Conservation (phyloP, 2,329 filamentous ascomycete species). For the Alternaria triticimaculans region DNA sequence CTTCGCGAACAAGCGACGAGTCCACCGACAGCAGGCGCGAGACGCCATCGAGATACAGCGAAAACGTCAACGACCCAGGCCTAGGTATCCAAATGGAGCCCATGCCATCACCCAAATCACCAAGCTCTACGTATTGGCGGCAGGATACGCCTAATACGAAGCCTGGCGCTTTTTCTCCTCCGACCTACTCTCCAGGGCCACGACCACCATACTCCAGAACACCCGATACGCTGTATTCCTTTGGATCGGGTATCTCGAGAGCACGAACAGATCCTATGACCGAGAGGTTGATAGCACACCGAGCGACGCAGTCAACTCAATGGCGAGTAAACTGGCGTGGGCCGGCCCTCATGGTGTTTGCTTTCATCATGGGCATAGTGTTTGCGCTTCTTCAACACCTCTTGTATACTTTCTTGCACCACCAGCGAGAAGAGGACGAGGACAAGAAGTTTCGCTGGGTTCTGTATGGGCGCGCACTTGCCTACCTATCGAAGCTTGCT, state of each 20-base stretch:
- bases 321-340: constrained; percentile 49
- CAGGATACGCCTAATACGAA: constrained; percentile 20
- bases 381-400: constrained; percentile 43
- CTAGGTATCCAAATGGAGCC: constrained; percentile 37
- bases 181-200: constrained; percentile 12
- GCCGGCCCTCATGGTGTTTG: constrained; percentile 32
- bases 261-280: constrained; percentile 39
- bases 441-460: constrained; percentile 42
- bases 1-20: constrained; percentile 25
- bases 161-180: constrained; percentile 26
- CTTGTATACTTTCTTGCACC: constrained; percentile 40
- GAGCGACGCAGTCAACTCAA: constrained; percentile 39
- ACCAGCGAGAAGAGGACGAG: constrained; percentile 29
- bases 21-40: constrained; percentile 13
- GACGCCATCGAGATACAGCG: constrained; percentile 24
- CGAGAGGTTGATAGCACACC: constrained; percentile 38
- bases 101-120: constrained; percentile 29
- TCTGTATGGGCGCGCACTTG: constrained; percentile 44
- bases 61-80: constrained; percentile 27
- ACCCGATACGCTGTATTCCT: constrained; percentile 28
- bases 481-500: constrained; percentile 44
- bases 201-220: constrained; percentile 25
- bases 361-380: constrained; percentile 37
- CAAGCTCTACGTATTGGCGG: constrained; percentile 26
- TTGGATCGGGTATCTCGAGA: constrained; percentile 28